Base-by-base conservation (phyloP, 495 filamentous ascomycete genomes). In the Geopyxis carbonaria region DNA sequence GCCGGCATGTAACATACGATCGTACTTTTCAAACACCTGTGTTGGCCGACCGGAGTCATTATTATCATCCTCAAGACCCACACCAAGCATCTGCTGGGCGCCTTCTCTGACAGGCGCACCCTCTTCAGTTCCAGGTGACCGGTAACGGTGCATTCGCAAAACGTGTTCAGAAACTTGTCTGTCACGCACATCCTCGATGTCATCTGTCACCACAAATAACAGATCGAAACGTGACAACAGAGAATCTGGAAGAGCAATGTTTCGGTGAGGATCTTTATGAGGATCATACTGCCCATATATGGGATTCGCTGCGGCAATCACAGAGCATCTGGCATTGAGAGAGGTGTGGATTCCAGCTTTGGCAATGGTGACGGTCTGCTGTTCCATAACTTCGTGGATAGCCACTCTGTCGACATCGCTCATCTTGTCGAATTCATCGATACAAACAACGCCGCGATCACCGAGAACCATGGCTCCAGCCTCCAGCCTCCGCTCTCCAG, bases 401-500 rank as follows among this genome's bases (percentile, higher is more conserved):
- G 89, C 89, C 15, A 99, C 89, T 47, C 89, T 76, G 58, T 99
- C 89, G 25, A 95, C 77, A 59, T 95, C 89, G 46, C 80, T 91
- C 89, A 99, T 99, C 62, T 99, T 99, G 62, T 99, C 89, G 56
- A 99, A 99, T 58, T 99, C 89, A 59, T 99, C 89, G 50, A 99
- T 99, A 62, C 89, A 99, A 28, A 99, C 89, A 25, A 99, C 87
- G 40, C 89, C 89, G 31, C 89, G 76, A 53, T 99, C 89, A 54
- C 75, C 89, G 43, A 99, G 79, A 40, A 99, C 89, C 89, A 99
- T 99, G 45, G 89, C 89, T 69, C 89, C 89, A 5, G 89, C 89
- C 62, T 99, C 89, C 2, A 99, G 66, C 45, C 89, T 71, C 37
- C 89, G 74, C 58, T 99, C 89, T 18, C 89, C 91, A 0, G 89